These are phyloP conservation scores for Epichloe sylvatica DNA, from an alignment of 2,329 filamentous ascomycete species.

Conservation along the genomic window DNA sequence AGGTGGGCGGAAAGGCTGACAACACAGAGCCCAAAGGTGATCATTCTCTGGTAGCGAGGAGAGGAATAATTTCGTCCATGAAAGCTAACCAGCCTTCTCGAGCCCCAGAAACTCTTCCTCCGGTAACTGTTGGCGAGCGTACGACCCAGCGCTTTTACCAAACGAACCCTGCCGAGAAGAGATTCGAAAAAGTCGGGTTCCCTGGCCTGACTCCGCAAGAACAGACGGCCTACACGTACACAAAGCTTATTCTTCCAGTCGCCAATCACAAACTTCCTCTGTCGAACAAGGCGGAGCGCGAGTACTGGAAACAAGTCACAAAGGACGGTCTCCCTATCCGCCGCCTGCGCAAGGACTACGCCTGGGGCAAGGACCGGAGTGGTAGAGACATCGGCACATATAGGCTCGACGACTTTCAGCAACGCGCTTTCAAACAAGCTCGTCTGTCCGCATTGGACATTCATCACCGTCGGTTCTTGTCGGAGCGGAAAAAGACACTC, in stretches of 20 bases:
- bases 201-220: slow-evolving; percentile 33
- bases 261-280: slow-evolving; percentile 21
- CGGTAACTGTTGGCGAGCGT: slow-evolving; percentile 35
- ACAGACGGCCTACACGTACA: slow-evolving; percentile 33
- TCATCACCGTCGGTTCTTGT: slow-evolving; percentile 30
- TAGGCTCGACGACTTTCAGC: slow-evolving; percentile 30
- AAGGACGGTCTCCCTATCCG: slow-evolving; percentile 38
- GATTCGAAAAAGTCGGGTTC: slow-evolving; percentile 30
- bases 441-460: slow-evolving; percentile 29
- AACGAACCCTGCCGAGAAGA: slow-evolving; percentile 35
- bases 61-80: background rate
- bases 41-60: background rate
- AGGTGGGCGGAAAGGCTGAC: slow-evolving; percentile 9
- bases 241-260: slow-evolving; percentile 30
- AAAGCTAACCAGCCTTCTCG: background rate
- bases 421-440: slow-evolving; percentile 27
- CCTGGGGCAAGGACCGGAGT: slow-evolving; percentile 37
- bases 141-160: slow-evolving; percentile 33
- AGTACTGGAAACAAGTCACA: slow-evolving; percentile 43
- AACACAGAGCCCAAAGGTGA: slow-evolving; percentile 13
- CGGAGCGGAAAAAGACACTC: slow-evolving; percentile 20
- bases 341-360: slow-evolving; percentile 23
- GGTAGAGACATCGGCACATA: slow-evolving; percentile 37
- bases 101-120: slow-evolving; percentile 18
- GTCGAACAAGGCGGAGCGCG: slow-evolving; percentile 36